Percentiles rank a stretch among this genome's conserved stretches.
Conservation (phyloP, 1,284 basidiomycete species). For the Caloboletus firmus region DNA sequence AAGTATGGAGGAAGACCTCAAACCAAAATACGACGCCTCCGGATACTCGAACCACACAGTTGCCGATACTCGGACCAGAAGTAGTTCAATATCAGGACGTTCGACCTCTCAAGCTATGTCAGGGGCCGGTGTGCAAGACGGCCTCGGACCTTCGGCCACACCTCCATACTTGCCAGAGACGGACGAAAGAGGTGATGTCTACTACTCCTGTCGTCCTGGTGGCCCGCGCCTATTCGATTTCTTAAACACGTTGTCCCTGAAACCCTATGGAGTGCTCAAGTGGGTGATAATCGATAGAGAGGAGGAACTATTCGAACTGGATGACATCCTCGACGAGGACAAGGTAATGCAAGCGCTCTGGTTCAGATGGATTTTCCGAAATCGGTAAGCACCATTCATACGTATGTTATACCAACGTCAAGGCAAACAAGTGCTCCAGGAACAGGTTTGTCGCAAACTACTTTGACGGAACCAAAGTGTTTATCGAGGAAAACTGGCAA, state of each 20-base stretch:
- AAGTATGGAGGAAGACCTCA: conserved; percentile 25
- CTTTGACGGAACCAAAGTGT: conserved; percentile 47
- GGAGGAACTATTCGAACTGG: conserved; percentile 68
- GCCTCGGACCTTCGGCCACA: conserved; percentile 52
- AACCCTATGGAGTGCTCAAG: conserved; percentile 59
- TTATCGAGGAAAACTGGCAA: conserved; percentile 59
- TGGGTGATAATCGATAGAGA: conserved; percentile 69
- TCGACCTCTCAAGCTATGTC: conserved; percentile 21
- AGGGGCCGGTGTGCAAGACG: conserved; percentile 38
- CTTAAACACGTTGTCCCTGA: conserved; percentile 54
- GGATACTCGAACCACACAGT: conserved; percentile 5
- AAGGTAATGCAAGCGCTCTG: conserved; percentile 76
- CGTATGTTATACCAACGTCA: not conserved
- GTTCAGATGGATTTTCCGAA: conserved; percentile 68
- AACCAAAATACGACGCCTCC: conserved; percentile 19
- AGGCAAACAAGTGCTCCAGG: conserved; percentile 31
- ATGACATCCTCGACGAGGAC: conserved; percentile 66
- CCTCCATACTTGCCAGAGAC: conserved; percentile 53
- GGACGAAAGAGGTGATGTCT: conserved; percentile 44
- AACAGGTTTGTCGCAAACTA: conserved; percentile 56
- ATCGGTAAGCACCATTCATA: conserved; percentile 44
- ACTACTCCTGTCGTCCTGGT: conserved; percentile 62
- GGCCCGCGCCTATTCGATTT: conserved; percentile 66
- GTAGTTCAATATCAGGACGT: conserved; percentile 10
- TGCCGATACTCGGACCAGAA: conserved; percentile 5